Evolutionary conservation across 108 stramenopile species (phyloP), one percentile per base, ranked within the genome.

Genomic region (Cyclotella choctawhatcheeana): DNA sequence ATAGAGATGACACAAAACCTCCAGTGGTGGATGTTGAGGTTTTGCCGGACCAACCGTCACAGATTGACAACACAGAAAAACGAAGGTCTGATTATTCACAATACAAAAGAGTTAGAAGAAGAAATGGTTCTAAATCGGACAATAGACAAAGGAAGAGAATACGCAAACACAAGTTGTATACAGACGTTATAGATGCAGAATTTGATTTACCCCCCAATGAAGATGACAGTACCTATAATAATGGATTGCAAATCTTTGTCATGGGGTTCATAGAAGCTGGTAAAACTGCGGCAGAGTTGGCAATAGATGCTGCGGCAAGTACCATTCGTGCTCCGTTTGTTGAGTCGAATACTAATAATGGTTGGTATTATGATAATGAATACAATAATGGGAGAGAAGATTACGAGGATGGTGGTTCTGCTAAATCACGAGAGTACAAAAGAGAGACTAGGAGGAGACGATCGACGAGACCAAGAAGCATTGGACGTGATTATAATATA

Each of bases 201-300:
- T 55, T 26, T 47, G 30, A 50, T 18, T 3, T 29, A 2, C 45
- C 37, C 7, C 4, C 24, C 55, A 44, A 31, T 0, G 21, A 40
- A 20, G n/a, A n/a, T 21, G 44, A 43, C 27, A 26, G 14, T 29
- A 34, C 31, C 30, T 79, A 79, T 25, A 58, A 66, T 21, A 80
- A 80, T 31, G 79, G 79, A n/a, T 26, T 72, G 33, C 79, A 80
- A 43, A 73, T 80, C 14, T 73, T 80, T 43, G 26, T 80, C 4
- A 80, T 80, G 79, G 79, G 79, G 0, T 80, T 80, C 62, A 12
- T 56, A 16, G 79, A 80, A 40, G 79, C 67, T 3, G 79, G 79
- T 3, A 80, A 73, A 35, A 63, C 71, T 29, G 79, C 79, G 4
- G 27, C 79, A 3, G 52, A 67, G 14, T 59, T 80, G 21, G 61